Conservation (phyloP, 1,139 yeast species). For the Meyerozyma sp. region DNA sequence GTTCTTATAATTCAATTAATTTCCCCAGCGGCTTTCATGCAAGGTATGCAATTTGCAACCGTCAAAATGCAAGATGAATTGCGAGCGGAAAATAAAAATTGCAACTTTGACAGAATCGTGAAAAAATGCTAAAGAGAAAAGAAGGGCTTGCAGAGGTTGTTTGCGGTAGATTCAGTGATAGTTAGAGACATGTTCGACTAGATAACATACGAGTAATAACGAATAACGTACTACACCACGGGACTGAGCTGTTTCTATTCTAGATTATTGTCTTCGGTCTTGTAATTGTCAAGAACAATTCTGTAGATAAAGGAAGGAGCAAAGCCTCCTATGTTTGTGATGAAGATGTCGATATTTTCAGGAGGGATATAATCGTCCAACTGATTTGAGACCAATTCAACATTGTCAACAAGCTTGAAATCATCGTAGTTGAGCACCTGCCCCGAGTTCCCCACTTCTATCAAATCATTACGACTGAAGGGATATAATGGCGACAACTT, state of each 20-base stretch:
- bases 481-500: constrained; percentile 93
- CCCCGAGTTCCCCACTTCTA: constrained; percentile 93
- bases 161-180: too few species aligned
- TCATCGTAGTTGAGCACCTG: constrained; percentile 72
- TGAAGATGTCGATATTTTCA: constrained; percentile 87
- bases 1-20: too few species aligned
- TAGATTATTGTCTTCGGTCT: constrained; percentile 71
- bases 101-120: too few species aligned
- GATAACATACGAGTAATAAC: too few species aligned
- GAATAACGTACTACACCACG: too few species aligned
- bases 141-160: too few species aligned
- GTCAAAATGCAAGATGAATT: too few species aligned
- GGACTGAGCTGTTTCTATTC: constrained; percentile 16
- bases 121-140: too few species aligned
- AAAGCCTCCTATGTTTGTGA: constrained; percentile 93
- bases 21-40: too few species aligned
- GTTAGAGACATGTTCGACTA: too few species aligned
- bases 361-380: constrained; percentile 89
- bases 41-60: too few species aligned
- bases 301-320: constrained; percentile 96
- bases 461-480: constrained; percentile 78
- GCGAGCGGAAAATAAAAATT: too few species aligned
- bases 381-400: constrained; percentile 84
- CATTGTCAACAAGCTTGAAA: constrained; percentile 57
- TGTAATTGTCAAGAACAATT: constrained; percentile 90